A percentile compares a stretch with the other conserved stretches of the same genome.
phyloP scores from a whole-genome alignment of 768 basidiomycete genomes.

The Russula dissimulans region DNA sequence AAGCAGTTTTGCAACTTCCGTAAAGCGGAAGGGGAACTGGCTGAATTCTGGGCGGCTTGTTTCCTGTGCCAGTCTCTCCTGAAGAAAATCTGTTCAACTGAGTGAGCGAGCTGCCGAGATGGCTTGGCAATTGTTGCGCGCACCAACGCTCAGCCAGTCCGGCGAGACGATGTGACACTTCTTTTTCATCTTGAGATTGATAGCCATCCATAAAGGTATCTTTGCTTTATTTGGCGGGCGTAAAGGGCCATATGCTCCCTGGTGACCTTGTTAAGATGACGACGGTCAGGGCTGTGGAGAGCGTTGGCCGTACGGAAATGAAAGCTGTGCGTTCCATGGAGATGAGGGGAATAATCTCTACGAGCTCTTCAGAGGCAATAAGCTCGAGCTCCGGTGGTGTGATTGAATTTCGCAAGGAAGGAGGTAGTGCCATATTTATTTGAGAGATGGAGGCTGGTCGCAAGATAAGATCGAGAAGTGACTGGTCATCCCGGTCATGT shows the following conservation, averaged over 20 bases:
- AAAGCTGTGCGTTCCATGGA: constrained; percentile 88
- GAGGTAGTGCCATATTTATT: constrained; percentile 64
- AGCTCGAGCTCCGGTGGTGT: constrained; percentile 84
- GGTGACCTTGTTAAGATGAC: background rate
- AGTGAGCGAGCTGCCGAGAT: background rate
- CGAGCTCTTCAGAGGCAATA: constrained; percentile 72
- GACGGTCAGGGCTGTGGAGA: background rate
- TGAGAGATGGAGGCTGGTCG: background rate
- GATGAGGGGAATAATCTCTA: constrained; percentile 84
- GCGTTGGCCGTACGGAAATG: constrained; percentile 55
- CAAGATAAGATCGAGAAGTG: background rate
- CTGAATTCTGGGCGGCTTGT: constrained; percentile 67
- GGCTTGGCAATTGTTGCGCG: constrained; percentile 23
- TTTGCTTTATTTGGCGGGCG: constrained; percentile 74
- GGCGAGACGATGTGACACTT: constrained; percentile 92
- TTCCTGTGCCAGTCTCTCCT: constrained; percentile 65
- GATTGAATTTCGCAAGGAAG: constrained; percentile 56
- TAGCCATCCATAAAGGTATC: constrained; percentile 95
- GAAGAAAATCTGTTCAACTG: constrained; percentile 59
- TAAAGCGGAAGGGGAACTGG: constrained; percentile 75
- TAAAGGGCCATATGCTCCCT: constrained; percentile 93
- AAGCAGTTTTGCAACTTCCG: constrained; percentile 85
- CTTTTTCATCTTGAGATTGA: constrained; percentile 88
- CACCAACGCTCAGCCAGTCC: constrained; percentile 81
- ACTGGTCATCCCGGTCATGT: constrained; percentile 21